phyloP scores from a whole-genome alignment of 1,284 basidiomycete genomes.

The Papiliotrema nemorosa region DNA sequence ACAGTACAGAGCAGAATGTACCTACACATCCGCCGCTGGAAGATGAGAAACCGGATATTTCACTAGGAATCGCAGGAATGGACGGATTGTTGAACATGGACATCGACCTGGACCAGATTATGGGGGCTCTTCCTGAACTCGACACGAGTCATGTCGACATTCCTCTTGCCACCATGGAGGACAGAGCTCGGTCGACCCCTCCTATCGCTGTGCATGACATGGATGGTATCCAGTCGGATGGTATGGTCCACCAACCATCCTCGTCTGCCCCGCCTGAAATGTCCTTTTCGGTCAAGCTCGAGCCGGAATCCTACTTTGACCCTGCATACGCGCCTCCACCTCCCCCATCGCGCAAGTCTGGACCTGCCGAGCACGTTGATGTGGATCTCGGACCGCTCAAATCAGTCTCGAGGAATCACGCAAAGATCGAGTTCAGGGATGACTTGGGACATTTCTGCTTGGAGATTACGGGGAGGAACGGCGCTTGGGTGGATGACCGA shows the following conservation, averaged over 20 bases:
- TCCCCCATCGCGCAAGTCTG: conserved; percentile 21
- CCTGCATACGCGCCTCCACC: conserved; percentile 31
- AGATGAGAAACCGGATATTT: neutral
- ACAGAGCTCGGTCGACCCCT: too few species aligned
- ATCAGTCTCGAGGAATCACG: conserved; percentile 93
- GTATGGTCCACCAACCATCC: neutral
- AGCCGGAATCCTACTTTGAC: conserved; percentile 11
- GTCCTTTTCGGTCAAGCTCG: conserved; percentile 1
- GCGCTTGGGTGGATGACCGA: conserved; percentile 94
- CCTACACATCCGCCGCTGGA: conserved; percentile 1
- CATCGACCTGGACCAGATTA: neutral
- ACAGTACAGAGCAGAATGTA: neutral
- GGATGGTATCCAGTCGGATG: too few species aligned
- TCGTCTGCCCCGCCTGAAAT: neutral
- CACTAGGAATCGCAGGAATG: neutral
- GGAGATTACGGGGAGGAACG: conserved; percentile 88
- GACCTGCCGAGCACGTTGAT: conserved; percentile 63
- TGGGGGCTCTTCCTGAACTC: too few species aligned
- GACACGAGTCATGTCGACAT: too few species aligned
- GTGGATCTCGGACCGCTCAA: conserved; percentile 96
- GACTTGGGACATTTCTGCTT: conserved; percentile 76
- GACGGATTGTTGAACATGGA: neutral
- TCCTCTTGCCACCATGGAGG: neutral
- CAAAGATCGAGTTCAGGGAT: conserved; percentile 72
- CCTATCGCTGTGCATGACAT: too few species aligned